Evolutionary conservation across 768 basidiomycete genomes (phyloP).

Genomic region (Pisolithus sp.): DNA sequence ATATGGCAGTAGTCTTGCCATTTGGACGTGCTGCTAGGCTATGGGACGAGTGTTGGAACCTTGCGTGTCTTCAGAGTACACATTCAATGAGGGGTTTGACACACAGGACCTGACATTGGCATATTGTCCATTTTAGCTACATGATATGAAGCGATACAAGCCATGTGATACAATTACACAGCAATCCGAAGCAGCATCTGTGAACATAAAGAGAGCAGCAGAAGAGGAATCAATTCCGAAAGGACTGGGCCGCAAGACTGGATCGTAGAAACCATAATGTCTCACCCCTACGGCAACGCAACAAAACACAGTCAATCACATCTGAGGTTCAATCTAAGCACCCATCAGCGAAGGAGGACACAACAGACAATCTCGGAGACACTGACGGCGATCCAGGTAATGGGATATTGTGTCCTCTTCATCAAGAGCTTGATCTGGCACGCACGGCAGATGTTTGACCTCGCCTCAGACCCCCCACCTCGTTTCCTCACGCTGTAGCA

Average conservation of each 20-base stretch:
- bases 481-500: slow-evolving; percentile 18
- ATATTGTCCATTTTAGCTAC: too few relatives aligned
- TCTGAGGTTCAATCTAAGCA: neutral
- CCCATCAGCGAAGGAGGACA: neutral
- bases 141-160: too few relatives aligned
- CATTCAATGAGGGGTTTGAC: too few relatives aligned
- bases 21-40: too few relatives aligned
- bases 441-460: slow-evolving; percentile 21
- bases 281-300: neutral
- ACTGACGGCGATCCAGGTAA: slow-evolving; percentile 16
- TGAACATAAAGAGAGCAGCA: too few relatives aligned
- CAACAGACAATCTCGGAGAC: neutral
- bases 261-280: neutral
- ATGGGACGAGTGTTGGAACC: too few relatives aligned
- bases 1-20: too few relatives aligned
- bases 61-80: too few relatives aligned
- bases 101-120: too few relatives aligned
- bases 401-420: slow-evolving; percentile 14
- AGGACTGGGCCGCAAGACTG: too few relatives aligned
- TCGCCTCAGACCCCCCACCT: slow-evolving; percentile 13
- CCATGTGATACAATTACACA: too few relatives aligned
- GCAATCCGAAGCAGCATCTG: too few relatives aligned
- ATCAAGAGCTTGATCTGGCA: slow-evolving; percentile 28
- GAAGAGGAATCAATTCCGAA: neutral
- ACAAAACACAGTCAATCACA: neutral